phyloP scores from a whole-genome alignment of 345 rosid species.

The Alliaria petiolata region DNA sequence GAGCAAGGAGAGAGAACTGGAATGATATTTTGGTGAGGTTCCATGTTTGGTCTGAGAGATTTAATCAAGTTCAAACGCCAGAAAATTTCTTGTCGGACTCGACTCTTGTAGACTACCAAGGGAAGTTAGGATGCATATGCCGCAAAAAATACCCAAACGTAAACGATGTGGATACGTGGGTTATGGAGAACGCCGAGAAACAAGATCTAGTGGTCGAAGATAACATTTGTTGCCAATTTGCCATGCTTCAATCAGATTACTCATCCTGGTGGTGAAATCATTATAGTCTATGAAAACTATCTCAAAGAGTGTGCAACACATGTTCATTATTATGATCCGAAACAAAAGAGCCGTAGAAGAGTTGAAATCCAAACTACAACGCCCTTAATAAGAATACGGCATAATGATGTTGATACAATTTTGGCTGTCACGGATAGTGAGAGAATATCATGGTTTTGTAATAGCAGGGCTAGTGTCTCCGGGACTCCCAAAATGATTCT shows the following conservation, averaged over 20 bases:
- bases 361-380: too few relatives aligned
- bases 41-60: background rate
- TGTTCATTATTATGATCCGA: too few relatives aligned
- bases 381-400: too few relatives aligned
- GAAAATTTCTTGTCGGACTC: too few relatives aligned
- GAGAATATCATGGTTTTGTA: too few relatives aligned
- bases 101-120: background rate
- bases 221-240: background rate
- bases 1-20: background rate
- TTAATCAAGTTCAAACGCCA: background rate
- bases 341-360: too few relatives aligned
- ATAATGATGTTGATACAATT: too few relatives aligned
- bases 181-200: slow-evolving; percentile 1
- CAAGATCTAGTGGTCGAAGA: background rate
- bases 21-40: background rate
- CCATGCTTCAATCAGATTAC: background rate
- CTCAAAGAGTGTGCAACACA: too few relatives aligned
- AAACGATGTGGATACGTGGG: background rate
- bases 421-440: too few relatives aligned
- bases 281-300: background rate
- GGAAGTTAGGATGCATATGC: slow-evolving; percentile 16
- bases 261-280: background rate
- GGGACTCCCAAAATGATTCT: slow-evolving; percentile 46
- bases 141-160: background rate
- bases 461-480: slow-evolving; percentile 32